phyloP scores from a whole-genome alignment of 768 basidiomycete genomes.

The Mycena galericulata region DNA sequence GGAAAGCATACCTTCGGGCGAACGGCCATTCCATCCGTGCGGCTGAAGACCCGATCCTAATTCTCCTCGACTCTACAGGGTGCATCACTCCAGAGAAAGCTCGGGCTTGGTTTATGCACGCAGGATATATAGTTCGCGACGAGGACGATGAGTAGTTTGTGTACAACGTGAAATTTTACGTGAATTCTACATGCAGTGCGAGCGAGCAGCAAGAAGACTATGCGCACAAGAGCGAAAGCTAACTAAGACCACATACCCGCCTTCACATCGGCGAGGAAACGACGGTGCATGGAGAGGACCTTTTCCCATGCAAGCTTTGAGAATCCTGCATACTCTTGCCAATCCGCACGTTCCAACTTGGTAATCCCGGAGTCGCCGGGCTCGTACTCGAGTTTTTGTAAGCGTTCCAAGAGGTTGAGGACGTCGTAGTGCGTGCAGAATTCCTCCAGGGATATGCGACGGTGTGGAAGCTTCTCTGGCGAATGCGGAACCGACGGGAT shows the following conservation, averaged over 20 bases:
- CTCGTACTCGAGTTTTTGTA: not conserved
- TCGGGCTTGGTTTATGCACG: slow-evolving; percentile 37
- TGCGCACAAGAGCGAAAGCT: not conserved
- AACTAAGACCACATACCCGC: not conserved
- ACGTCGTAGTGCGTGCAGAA: too few species aligned
- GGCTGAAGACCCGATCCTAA: slow-evolving; percentile 14
- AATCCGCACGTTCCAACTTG: not conserved
- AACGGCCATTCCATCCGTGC: slow-evolving; percentile 17
- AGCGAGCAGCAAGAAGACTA: not conserved
- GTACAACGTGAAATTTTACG: not conserved
- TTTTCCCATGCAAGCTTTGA: not conserved
- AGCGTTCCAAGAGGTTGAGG: too few species aligned
- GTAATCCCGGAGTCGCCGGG: not conserved
- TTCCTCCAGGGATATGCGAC: too few species aligned
- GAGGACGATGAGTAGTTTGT: not conserved
- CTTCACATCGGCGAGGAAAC: not conserved
- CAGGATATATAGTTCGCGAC: slow-evolving; percentile 1
- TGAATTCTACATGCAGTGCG: not conserved
- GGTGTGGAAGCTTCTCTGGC: too few species aligned
- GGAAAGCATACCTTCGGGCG: slow-evolving; percentile 24
- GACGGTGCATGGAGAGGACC: not conserved
- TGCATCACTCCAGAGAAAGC: slow-evolving; percentile 38
- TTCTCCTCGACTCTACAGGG: slow-evolving; percentile 32
- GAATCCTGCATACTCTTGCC: not conserved
- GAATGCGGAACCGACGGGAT: too few species aligned